Evolutionary conservation across 73 alveolate genomes (phyloP), one percentile per base, ranked within the genome.

Genomic region (Paramecium biaurelia): DNA sequence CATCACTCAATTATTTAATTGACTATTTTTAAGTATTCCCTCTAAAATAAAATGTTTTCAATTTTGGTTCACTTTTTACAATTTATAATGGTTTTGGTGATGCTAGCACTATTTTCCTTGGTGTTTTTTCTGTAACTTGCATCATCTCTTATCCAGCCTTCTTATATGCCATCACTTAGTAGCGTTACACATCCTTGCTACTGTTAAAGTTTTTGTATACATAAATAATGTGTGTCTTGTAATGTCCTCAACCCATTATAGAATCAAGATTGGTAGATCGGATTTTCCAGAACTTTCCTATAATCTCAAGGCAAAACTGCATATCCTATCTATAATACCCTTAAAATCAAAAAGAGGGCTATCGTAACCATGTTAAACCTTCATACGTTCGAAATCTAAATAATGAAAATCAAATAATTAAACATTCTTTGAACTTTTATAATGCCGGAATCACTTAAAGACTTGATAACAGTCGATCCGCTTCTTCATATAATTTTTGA

Each of bases 201-300:
- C 8, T 34, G 18, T 74, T 21, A 32, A 34, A 12, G 37, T 37
- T 28, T 63, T 30, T 26, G 45, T 63, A 63, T 63, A 63, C 84
- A 26, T 63, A 3, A 63, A 23, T 30, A 14, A 26, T 2, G 84
- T 63, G 23, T 74, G 56, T 35, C 38, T 74, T 15, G 87, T 41
- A 12, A 37, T n/a, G 18, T 74, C 87, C 67, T 74, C 87, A n/a
- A 68, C 87, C 87, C 87, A 74, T 35, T 15, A 37, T 7, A 74
- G 45, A 15, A 74, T 74, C 32, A 74, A 23, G 1, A 74, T 74
- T 20, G 87, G 59, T 10, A 74, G 87, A 4, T 74, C 87, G 15
- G 67, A 37, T 37, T 34, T 37, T 14, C 59, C 87, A 15, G 87
- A n/a, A 8, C 45, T 21, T 37, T 74, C 87, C n/a, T 74, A 41